Evolutionary conservation across 345 rosid species (phyloP).

Genomic region (Syzygium grande): DNA sequence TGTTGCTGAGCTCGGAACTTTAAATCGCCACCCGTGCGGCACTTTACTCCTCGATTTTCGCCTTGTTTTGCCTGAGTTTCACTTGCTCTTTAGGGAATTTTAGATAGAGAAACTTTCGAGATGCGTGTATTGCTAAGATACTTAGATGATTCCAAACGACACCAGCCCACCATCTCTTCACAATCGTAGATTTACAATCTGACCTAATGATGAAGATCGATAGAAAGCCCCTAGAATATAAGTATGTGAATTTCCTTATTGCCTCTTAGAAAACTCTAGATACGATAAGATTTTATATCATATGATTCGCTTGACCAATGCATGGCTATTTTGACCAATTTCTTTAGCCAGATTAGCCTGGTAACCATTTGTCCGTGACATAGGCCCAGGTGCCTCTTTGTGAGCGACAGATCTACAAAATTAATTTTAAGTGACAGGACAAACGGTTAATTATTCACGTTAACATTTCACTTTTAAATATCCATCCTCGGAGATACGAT

Average conservation of each 20-base stretch:
- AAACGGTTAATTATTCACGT: not conserved
- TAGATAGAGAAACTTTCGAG: not conserved
- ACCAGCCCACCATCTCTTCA: not conserved
- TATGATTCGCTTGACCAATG: too few relatives aligned
- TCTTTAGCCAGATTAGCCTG: not conserved
- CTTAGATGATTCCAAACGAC: not conserved
- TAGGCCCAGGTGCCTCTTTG: rapidly evolving
- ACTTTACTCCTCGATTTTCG: not conserved
- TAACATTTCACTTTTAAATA: rapidly evolving
- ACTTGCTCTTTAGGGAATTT: not conserved
- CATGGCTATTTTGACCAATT: not conserved
- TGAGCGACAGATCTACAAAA: not conserved
- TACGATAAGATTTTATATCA: too few relatives aligned
- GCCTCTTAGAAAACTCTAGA: rapidly evolving
- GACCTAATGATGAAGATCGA: not conserved
- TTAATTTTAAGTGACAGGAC: not conserved
- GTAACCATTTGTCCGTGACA: not conserved
- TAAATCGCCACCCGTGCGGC: not conserved
- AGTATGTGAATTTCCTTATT: not conserved
- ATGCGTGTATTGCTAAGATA: not conserved
- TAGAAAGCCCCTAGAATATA: not conserved
- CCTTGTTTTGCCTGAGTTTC: not conserved
- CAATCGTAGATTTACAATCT: too few relatives aligned
- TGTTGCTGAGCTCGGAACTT: not conserved
- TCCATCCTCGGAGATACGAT: not conserved